Conservation (phyloP, 352 stramenopile species). For the Globisporangium perplexum region DNA sequence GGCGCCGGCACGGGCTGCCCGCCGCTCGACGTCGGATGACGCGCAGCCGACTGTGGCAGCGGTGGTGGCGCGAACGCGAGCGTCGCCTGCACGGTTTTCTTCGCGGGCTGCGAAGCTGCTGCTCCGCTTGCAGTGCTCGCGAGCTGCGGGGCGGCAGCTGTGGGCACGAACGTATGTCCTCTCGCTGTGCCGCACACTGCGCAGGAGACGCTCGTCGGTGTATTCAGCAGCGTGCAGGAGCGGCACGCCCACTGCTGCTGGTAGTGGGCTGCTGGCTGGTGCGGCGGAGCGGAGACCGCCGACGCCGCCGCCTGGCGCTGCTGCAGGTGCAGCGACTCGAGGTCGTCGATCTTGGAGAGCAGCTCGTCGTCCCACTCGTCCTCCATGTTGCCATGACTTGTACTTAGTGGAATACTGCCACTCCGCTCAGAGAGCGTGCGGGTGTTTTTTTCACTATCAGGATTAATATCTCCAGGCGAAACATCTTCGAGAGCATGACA, state of each 20-base stretch:
- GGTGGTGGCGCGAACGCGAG: conserved; percentile 56
- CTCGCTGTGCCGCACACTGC: conserved; percentile 47
- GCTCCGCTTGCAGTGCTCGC: not conserved
- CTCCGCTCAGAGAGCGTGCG: no score
- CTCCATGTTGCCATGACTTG: conserved; percentile 1
- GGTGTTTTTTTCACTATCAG: no score
- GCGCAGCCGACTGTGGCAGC: conserved; percentile 4
- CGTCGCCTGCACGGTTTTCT: conserved; percentile 54
- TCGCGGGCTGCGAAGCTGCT: conserved; percentile 13
- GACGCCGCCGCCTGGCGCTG: conserved; percentile 1
- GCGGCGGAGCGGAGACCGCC: not conserved
- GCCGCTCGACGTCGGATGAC: not conserved
- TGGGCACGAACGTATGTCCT: conserved; percentile 22
- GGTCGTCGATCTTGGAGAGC: conserved; percentile 54
- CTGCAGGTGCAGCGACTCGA: conserved; percentile 44
- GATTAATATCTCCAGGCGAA: no score
- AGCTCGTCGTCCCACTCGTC: conserved; percentile 85
- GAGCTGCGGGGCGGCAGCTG: not conserved
- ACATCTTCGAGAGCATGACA: no score
- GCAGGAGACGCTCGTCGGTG: conserved; percentile 24
- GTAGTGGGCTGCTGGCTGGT: not conserved
- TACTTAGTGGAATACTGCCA: no score
- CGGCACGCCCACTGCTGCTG: conserved; percentile 29
- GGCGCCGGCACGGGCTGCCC: conserved; percentile 10
- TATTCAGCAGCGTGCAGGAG: conserved; percentile 66